phyloP scores from a whole-genome alignment of 495 filamentous ascomycete genomes.

The Penicillium canariense region DNA sequence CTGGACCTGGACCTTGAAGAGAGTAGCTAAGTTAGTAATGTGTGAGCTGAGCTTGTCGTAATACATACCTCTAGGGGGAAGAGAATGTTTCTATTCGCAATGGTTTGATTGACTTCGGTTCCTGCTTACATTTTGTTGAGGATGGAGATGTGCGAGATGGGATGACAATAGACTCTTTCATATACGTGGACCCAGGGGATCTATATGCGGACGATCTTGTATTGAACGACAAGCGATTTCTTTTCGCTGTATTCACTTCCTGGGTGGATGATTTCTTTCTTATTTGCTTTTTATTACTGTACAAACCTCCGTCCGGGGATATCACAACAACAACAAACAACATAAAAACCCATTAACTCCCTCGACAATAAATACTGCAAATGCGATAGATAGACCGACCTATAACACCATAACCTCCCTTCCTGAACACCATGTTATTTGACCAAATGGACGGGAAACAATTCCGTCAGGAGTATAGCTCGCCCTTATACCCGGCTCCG shows the following conservation, averaged over 20 bases:
- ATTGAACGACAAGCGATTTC: neutral
- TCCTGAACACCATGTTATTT: neutral
- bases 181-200: neutral
- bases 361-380: neutral
- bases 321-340: slow-evolving; percentile 13
- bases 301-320: slow-evolving; percentile 15
- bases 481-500: slow-evolving; percentile 39
- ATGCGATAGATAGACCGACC: neutral
- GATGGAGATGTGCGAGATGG: neutral
- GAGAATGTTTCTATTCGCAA: too few species aligned
- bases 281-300: slow-evolving; percentile 8
- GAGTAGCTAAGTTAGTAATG: too few species aligned
- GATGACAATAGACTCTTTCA: neutral
- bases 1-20: too few species aligned
- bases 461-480: slow-evolving; percentile 38
- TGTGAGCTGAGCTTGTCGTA: too few species aligned
- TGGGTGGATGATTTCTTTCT: slow-evolving; percentile 1
- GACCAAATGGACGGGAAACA: neutral
- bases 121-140: neutral
- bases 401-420: neutral
- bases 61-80: too few species aligned
- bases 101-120: slow-evolving; percentile 1
- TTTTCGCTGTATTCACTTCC: slow-evolving; percentile 2
- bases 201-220: neutral
- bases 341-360: neutral